Conservation (phyloP, 306 rosid genomes). For the Fragaria vesca region DNA sequence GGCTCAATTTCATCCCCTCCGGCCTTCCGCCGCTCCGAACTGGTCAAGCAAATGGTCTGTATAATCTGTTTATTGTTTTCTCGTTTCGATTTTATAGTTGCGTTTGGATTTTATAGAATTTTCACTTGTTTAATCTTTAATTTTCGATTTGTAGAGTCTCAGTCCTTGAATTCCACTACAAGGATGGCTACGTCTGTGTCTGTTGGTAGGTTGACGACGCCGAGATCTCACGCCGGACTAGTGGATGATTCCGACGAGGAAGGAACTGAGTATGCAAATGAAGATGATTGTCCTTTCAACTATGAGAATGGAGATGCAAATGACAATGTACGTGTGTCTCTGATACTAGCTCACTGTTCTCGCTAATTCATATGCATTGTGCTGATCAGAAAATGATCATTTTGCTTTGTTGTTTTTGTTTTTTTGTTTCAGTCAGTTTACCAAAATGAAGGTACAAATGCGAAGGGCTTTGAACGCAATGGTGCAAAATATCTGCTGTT, state of each 20-base stretch:
- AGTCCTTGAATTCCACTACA: constrained; percentile 33
- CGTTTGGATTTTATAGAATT: not conserved
- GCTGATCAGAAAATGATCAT: not conserved
- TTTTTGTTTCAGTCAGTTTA: constrained; percentile 15
- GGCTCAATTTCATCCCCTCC: constrained; percentile 40
- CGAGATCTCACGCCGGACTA: constrained; percentile 52
- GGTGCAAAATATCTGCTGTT: not conserved
- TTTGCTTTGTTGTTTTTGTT: not conserved
- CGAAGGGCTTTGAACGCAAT: not conserved
- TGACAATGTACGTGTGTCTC: constrained; percentile 26
- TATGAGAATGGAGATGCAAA: constrained; percentile 31
- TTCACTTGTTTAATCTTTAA: not conserved
- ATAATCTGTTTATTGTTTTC: not conserved
- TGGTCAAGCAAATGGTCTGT: constrained; percentile 39
- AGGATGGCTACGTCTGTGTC: constrained; percentile 38
- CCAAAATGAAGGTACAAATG: constrained; percentile 21
- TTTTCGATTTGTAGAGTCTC: constrained; percentile 28
- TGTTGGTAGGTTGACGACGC: constrained; percentile 50
- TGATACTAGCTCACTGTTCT: not conserved
- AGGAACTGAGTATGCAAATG: constrained; percentile 50
- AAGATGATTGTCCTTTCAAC: constrained; percentile 36
- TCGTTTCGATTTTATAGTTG: not conserved
- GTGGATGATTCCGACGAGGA: constrained; percentile 69
- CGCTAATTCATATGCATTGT: not conserved
- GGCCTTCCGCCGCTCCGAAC: constrained; percentile 57